These are phyloP conservation scores for Diaporthe citri DNA, from an alignment of 2,329 filamentous ascomycete genomes.

Conservation along the genomic window DNA sequence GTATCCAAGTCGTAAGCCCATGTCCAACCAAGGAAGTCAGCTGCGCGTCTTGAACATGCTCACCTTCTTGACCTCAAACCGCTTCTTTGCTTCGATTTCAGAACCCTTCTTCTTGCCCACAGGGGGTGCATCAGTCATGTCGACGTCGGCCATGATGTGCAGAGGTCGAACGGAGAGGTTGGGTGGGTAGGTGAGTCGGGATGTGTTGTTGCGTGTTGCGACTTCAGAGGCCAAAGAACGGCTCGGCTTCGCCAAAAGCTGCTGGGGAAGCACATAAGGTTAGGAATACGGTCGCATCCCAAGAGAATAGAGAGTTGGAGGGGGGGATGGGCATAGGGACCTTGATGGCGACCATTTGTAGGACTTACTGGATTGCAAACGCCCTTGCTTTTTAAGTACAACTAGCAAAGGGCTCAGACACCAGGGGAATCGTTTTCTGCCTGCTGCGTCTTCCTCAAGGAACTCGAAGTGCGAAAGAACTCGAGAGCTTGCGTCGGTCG, in stretches of 20 bases:
- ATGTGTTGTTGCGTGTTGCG: conserved; percentile 1
- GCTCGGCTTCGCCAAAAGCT: neutral
- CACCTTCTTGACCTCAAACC: conserved; percentile 99
- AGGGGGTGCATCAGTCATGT: conserved; percentile 89
- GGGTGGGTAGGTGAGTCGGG: neutral
- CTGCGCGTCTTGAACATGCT: conserved; percentile 37
- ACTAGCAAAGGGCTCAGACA: neutral
- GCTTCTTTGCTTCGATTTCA: conserved; percentile 81
- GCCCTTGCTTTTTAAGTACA: neutral
- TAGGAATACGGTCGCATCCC: neutral
- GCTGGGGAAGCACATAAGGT: conserved; percentile 7
- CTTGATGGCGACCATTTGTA: conserved; percentile 28
- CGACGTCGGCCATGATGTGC: conserved; percentile 87
- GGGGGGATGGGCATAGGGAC: neutral
- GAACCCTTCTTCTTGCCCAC: conserved; percentile 66
- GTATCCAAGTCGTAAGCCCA: conserved; percentile 37
- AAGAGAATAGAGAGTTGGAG: neutral
- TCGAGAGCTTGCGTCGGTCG: neutral
- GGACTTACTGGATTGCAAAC: neutral
- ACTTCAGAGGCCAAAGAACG: neutral
- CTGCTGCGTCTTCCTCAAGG: neutral
- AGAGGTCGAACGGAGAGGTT: conserved; percentile 37
- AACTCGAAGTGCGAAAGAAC: neutral
- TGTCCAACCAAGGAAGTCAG: neutral
- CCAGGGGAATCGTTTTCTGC: neutral